Evolutionary conservation across 2,329 filamentous ascomycete species (phyloP), one percentile per base, ranked within the genome.

Genomic region (Chrysoporthe austroafricana): DNA sequence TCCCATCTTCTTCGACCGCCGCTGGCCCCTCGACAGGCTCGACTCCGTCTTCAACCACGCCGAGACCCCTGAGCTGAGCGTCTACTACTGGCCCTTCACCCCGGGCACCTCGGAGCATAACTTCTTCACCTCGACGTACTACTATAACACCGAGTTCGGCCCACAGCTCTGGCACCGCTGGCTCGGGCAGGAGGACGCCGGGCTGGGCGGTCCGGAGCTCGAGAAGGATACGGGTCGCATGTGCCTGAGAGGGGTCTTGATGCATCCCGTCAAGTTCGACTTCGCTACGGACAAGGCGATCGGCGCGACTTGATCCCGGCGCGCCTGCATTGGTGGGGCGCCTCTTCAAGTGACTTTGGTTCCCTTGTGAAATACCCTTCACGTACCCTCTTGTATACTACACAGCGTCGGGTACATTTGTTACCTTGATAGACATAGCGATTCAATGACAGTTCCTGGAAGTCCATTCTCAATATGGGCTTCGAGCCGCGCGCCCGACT

Each of bases 1-100:
- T 77, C 91, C 92, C 1, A 87, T 94, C 60, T 94, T 89, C 77
- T 92, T 93, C 73, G 91, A 95, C 77, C 87, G 91, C 70, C 86
- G 90, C 65, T 94, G 91, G 91, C 79, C 80, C 54, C 82, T 84
- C 2, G 77, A 80, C 34, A 83, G 84, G 69, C 76, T 89, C 42
- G 82, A 83, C 46, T 82, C 81, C 69, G 89, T 84, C 82, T 89
- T 89, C 77, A 89, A 89, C 71, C 83, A 85, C 9, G 87, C 86
- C 0, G 80, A 81, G 13, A 83, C 82, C 8, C 86, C 85, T 11
- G 82, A 85, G 70, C 82, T 81, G 50, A 86, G 87, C 66, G 68
- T 69, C 18, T 69, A 69, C 62, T 69, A 67, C 50, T 69, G 66
- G 62, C 79, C 87, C 7, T 87, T 86, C 72, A 69, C 65, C 11